A percentile compares a stretch with the other conserved stretches of the same genome.
These are phyloP conservation scores for Rubia peregrina DNA, from an alignment of 305 asterid genomes.

Conservation along the genomic window DNA sequence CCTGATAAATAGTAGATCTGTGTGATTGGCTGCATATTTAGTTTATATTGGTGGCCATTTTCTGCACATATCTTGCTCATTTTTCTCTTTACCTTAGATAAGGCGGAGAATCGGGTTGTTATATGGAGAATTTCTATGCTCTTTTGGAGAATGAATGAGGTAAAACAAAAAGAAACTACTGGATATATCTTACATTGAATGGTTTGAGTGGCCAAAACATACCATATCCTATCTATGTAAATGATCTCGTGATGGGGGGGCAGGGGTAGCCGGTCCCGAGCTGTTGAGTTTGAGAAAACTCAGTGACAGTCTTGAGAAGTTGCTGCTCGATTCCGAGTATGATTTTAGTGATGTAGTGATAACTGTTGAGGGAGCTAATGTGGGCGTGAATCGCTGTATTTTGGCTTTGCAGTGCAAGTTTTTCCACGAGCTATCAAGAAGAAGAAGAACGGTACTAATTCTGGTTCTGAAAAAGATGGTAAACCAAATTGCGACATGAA, in stretches of 20 bases:
- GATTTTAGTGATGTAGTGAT: slow-evolving; percentile 70
- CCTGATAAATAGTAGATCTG: not conserved
- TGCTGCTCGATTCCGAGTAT: slow-evolving; percentile 40
- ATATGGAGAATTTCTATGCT: not conserved
- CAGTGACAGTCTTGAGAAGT: slow-evolving; percentile 54
- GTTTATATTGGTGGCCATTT: not conserved
- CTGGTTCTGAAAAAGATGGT: slow-evolving; percentile 27
- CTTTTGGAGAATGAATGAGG: slow-evolving; percentile 13
- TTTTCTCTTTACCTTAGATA: not conserved
- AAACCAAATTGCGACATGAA: slow-evolving; percentile 51
- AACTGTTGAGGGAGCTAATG: slow-evolving; percentile 48
- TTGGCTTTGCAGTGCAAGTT: slow-evolving; percentile 64
- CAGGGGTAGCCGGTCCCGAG: slow-evolving; percentile 36
- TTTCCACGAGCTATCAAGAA: slow-evolving; percentile 43
- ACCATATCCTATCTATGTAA: slow-evolving; percentile 14
- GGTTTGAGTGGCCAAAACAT: slow-evolving; percentile 33
- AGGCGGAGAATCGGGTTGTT: not conserved
- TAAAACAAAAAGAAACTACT: slow-evolving; percentile 8
- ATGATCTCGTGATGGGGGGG: slow-evolving; percentile 7
- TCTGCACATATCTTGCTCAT: not conserved
- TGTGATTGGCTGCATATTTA: not conserved
- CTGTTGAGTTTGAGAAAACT: slow-evolving; percentile 45
- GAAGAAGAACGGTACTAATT: not conserved
- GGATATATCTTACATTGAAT: slow-evolving; percentile 30
- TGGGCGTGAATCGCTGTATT: slow-evolving; percentile 69